These are phyloP conservation scores for Apophysomyces ossiformis DNA, from an alignment of 371 early-diverging fungal species.

Conservation along the genomic window DNA sequence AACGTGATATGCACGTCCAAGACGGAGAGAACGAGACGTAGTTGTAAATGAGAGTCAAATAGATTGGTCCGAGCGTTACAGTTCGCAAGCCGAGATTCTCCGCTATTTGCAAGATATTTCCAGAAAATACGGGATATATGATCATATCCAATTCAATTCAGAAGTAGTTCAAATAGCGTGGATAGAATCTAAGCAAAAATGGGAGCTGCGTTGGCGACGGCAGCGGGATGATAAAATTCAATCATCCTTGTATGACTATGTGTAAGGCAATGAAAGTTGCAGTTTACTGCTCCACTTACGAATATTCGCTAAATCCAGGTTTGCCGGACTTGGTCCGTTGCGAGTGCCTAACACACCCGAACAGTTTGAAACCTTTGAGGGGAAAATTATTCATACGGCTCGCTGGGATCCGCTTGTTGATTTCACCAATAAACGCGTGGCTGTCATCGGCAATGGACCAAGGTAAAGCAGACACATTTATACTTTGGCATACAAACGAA, in stretches of 20 bases:
- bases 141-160: slow-evolving; percentile 52
- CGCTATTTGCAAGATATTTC: slow-evolving; percentile 55
- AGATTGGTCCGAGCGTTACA: slow-evolving; percentile 57
- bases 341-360: slow-evolving; percentile 56
- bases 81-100: slow-evolving; percentile 53
- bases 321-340: slow-evolving; percentile 40
- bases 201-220: slow-evolving; percentile 43
- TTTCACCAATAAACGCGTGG: slow-evolving; percentile 54
- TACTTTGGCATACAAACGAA: no score
- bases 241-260: slow-evolving; percentile 28
- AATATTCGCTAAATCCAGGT: slow-evolving; percentile 22
- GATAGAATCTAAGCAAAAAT: slow-evolving; percentile 46
- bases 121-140: slow-evolving; percentile 49
- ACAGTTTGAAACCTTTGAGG: slow-evolving; percentile 50
- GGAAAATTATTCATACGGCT: slow-evolving; percentile 53
- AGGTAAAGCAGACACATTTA: slow-evolving; percentile 33
- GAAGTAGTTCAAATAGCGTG: slow-evolving; percentile 48
- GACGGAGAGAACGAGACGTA: no score
- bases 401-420: slow-evolving; percentile 53
- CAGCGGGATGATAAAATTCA: slow-evolving; percentile 4
- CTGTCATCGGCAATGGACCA: slow-evolving; percentile 58
- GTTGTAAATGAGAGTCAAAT: not conserved
- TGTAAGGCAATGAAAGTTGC: slow-evolving; percentile 24
- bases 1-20: no score
- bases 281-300: no score